Percentiles rank a stretch among this genome's conserved stretches.
Evolutionary conservation across 768 basidiomycete species (phyloP).

Genomic region (Leccinum broughii): DNA sequence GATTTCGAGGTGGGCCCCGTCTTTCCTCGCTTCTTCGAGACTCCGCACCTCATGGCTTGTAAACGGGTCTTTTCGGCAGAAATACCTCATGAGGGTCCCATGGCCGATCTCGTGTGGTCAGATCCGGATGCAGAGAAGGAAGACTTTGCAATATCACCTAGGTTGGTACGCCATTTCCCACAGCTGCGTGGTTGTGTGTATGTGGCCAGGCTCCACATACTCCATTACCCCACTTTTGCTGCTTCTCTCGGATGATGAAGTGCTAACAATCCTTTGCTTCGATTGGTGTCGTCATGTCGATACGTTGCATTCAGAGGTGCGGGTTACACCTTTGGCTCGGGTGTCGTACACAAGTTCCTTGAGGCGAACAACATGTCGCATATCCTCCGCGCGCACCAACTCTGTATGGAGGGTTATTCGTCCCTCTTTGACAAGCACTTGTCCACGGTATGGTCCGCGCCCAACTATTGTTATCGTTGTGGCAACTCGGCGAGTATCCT

Average conservation of each 20-base stretch:
- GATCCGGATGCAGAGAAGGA: constrained; percentile 99
- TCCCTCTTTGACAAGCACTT: constrained; percentile 95
- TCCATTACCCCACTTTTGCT: constrained; percentile 12
- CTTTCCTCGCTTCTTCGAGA: constrained; percentile 23
- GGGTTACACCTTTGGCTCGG: constrained; percentile 97
- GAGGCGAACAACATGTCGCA: constrained; percentile 96
- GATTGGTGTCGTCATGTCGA: constrained; percentile 7
- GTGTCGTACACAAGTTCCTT: constrained; percentile 97
- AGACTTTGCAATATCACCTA: constrained; percentile 97
- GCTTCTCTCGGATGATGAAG: constrained; percentile 9
- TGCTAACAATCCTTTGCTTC: constrained; percentile 8
- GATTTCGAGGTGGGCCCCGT: constrained; percentile 77
- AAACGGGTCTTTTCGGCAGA: constrained; percentile 48
- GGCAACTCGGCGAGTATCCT: constrained; percentile 96
- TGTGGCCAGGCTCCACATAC: constrained; percentile 11
- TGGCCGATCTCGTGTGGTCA: constrained; percentile 99
- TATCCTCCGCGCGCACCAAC: constrained; percentile 95
- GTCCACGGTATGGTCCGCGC: constrained; percentile 98
- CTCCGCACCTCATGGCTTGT: constrained; percentile 24
- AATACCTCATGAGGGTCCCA: constrained; percentile 98
- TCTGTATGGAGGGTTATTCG: constrained; percentile 99
- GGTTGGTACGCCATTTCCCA: constrained; percentile 50
- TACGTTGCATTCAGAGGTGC: constrained; percentile 67
- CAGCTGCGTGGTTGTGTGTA: constrained; percentile 7
- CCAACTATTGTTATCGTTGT: constrained; percentile 98